A percentile compares a stretch with the other conserved stretches of the same genome.
phyloP scores from a whole-genome alignment of 2,329 filamentous ascomycete genomes.

The Chaetothyriales sp. region DNA sequence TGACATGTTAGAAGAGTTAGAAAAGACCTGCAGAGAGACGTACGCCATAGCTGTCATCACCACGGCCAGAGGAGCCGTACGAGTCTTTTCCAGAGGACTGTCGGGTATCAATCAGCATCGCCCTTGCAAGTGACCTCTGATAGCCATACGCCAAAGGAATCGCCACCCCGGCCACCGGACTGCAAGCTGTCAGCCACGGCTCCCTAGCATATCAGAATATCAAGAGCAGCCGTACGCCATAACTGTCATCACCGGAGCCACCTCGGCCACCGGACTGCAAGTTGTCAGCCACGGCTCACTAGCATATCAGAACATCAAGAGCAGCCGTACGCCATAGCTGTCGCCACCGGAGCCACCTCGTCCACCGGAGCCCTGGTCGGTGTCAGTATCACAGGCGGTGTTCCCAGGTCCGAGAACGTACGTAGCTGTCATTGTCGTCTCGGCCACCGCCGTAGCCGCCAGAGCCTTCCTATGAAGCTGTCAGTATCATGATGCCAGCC shows the following conservation, averaged over 20 bases:
- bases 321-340: constrained; percentile 8
- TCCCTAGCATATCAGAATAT: neutral
- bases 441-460: constrained; percentile 12
- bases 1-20: neutral
- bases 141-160: neutral
- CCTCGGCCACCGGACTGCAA: neutral
- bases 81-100: neutral
- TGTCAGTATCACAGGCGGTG: neutral
- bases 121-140: neutral
- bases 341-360: constrained; percentile 8
- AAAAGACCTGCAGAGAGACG: constrained; percentile 4
- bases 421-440: constrained; percentile 16
- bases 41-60: constrained; percentile 6
- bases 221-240: constrained; percentile 4
- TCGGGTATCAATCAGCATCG: no score
- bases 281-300: neutral
- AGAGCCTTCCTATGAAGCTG: constrained; percentile 3
- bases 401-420: constrained; percentile 1
- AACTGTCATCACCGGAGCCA: constrained; percentile 10
- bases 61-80: neutral
- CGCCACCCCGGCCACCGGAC: neutral
- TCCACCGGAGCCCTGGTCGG: constrained; percentile 3
- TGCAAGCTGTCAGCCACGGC: neutral
- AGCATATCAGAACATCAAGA: neutral
- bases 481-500: constrained; percentile 5